A percentile compares a stretch with the other conserved stretches of the same genome.
phyloP scores from a whole-genome alignment of 2,329 filamentous ascomycete species.

The Colletotrichum coccodes region DNA sequence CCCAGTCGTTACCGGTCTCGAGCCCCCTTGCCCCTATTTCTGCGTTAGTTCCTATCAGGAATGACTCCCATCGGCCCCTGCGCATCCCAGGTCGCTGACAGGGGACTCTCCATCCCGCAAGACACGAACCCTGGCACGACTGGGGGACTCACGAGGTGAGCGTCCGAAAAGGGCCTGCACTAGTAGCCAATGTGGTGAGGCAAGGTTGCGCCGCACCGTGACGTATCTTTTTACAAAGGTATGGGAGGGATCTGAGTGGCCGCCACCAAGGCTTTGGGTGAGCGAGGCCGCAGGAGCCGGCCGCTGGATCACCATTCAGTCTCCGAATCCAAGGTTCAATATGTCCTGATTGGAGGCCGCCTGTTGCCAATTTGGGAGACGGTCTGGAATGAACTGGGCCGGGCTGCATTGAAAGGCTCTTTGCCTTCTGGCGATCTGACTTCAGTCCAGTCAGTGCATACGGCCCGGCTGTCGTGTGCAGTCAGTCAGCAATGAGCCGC shows the following conservation, averaged over 20 bases:
- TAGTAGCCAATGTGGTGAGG: conserved; percentile 26
- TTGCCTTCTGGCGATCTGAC: conserved; percentile 12
- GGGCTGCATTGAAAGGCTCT: conserved; percentile 4
- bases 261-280: conserved; percentile 24
- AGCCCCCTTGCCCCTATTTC: conserved; percentile 3
- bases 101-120: conserved; percentile 6
- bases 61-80: conserved; percentile 2
- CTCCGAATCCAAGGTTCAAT: conserved; percentile 29
- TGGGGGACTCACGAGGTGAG: conserved; percentile 1
- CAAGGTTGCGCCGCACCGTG: conserved; percentile 30
- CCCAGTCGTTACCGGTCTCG: conserved; percentile 11
- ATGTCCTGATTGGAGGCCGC: conserved; percentile 34
- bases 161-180: conserved; percentile 4
- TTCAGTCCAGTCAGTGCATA: conserved; percentile 25
- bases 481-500: conserved; percentile 11
- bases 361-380: conserved; percentile 22
- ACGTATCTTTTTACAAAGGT: conserved; percentile 27
- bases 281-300: conserved; percentile 23
- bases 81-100: conserved; percentile 6
- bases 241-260: conserved; percentile 30
- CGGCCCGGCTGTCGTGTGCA: conserved; percentile 7
- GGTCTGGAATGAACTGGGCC: conserved; percentile 11
- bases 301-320: conserved; percentile 3
- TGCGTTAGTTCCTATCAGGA: conserved; percentile 13
- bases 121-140: not conserved